phyloP scores from a whole-genome alignment of 2,329 filamentous ascomycete species.

The Paramyrothecium sp. region DNA sequence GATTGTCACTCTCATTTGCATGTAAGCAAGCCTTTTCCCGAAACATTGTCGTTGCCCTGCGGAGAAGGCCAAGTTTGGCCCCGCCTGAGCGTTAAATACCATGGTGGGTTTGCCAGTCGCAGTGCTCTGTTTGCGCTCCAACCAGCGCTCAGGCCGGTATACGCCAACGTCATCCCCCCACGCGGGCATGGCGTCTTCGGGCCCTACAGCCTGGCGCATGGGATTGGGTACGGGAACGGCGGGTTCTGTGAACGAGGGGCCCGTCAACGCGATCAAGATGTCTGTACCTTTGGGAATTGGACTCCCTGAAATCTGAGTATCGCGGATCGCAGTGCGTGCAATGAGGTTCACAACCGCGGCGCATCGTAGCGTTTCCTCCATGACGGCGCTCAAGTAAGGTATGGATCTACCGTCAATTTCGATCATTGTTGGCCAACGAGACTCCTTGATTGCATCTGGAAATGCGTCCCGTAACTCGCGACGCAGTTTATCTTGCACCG shows the following conservation, averaged over 20 bases:
- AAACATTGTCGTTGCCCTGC: conserved; percentile 35
- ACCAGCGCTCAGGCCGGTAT: conserved; percentile 37
- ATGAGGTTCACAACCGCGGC: conserved; percentile 25
- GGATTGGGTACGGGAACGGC: conserved; percentile 23
- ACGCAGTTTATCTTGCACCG: conserved; percentile 21
- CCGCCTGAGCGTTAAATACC: conserved; percentile 28
- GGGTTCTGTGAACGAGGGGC: conserved; percentile 25
- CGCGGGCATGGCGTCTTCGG: conserved; percentile 18
- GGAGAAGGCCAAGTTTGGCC: conserved; percentile 33
- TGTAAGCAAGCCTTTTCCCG: conserved; percentile 32
- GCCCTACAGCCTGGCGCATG: conserved; percentile 16
- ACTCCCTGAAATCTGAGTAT: conserved; percentile 30
- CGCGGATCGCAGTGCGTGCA: conserved; percentile 23
- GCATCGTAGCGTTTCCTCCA: conserved; percentile 33
- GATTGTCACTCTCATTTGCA: conserved; percentile 32
- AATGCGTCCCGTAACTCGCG: conserved; percentile 17
- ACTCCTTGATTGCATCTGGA: conserved; percentile 12
- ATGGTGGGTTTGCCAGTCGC: conserved; percentile 7
- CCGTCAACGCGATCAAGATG: conserved; percentile 22
- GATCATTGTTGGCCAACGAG: conserved; percentile 21
- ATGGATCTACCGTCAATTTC: conserved; percentile 25
- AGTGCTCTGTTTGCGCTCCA: conserved; percentile 13
- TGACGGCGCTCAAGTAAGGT: conserved; percentile 33
- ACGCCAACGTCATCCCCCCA: conserved; percentile 27
- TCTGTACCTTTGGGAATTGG: conserved; percentile 31